Percentiles rank a stretch among this genome's conserved stretches.
These are phyloP conservation scores for Orbilia blumenaviensis DNA, from an alignment of 2,329 filamentous ascomycete species.

Conservation along the genomic window DNA sequence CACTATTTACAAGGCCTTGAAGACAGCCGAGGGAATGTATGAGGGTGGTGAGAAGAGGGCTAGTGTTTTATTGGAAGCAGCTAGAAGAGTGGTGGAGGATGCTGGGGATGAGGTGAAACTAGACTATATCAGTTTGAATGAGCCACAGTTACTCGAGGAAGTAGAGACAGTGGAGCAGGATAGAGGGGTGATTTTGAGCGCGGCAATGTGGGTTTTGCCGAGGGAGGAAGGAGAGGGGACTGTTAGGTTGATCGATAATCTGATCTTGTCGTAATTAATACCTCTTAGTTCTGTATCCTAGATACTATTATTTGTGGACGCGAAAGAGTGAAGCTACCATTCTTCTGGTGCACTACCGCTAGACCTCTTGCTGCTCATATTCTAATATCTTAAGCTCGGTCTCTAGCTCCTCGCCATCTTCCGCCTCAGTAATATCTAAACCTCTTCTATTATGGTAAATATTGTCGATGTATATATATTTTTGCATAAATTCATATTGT, in stretches of 20 bases:
- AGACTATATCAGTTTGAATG: constrained; percentile 91
- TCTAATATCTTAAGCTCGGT: too few relatives aligned
- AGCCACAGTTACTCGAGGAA: constrained; percentile 84
- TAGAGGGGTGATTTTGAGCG: constrained; percentile 78
- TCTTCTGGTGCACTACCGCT: too few relatives aligned
- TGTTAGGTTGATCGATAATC: constrained; percentile 93
- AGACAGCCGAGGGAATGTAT: constrained; percentile 75
- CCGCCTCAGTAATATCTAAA: too few relatives aligned
- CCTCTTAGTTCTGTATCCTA: too few relatives aligned
- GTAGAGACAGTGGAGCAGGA: constrained; percentile 73
- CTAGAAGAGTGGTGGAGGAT: constrained; percentile 69
- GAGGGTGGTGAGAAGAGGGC: constrained; percentile 64
- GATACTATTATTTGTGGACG: too few relatives aligned
- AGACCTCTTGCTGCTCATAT: too few relatives aligned
- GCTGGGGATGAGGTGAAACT: constrained; percentile 75
- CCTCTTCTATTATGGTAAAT: too few relatives aligned
- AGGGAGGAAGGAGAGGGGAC: constrained; percentile 81
- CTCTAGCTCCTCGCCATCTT: too few relatives aligned
- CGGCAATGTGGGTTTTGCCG: constrained; percentile 87
- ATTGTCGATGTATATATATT: too few relatives aligned
- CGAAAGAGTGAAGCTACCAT: too few relatives aligned
- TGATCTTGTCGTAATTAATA: constrained; percentile 69
- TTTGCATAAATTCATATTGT: too few relatives aligned
- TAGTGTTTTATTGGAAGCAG: constrained; percentile 71
- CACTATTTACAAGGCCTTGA: constrained; percentile 75